phyloP scores from a whole-genome alignment of 345 rosid genomes.

The Lumnitzera littorea region DNA sequence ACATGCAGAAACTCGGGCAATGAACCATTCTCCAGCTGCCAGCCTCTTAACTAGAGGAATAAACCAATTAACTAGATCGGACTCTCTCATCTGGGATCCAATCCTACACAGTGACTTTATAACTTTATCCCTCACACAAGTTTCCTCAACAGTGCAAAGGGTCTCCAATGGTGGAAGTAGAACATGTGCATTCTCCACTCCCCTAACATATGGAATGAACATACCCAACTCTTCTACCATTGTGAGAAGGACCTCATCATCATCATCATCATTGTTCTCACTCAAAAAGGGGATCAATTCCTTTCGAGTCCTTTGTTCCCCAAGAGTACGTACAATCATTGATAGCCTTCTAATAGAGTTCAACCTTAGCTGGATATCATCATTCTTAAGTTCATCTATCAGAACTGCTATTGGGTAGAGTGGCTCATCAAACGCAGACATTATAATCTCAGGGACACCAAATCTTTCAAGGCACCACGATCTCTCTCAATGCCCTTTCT shows the following conservation, averaged over 20 bases:
- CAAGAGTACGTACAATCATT: slow-evolving; percentile 91
- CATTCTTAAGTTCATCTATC: slow-evolving; percentile 89
- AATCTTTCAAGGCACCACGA: too few species aligned
- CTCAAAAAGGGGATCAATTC: slow-evolving; percentile 84
- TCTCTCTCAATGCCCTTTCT: too few species aligned
- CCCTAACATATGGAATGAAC: slow-evolving; percentile 87
- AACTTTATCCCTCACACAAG: slow-evolving; percentile 87
- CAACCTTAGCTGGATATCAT: slow-evolving; percentile 88
- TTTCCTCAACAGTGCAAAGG: slow-evolving; percentile 85
- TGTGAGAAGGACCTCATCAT: slow-evolving; percentile 94
- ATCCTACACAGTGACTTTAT: slow-evolving; percentile 78
- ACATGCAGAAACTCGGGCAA: slow-evolving; percentile 88
- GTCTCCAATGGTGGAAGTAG: slow-evolving; percentile 79
- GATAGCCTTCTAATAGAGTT: slow-evolving; percentile 85
- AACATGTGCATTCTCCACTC: slow-evolving; percentile 72
- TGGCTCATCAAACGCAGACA: slow-evolving; percentile 85
- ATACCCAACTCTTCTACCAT: slow-evolving; percentile 90
- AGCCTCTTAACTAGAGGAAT: slow-evolving; percentile 85
- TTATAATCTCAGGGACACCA: slow-evolving; percentile 7
- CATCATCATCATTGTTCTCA: slow-evolving; percentile 94
- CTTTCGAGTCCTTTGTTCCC: slow-evolving; percentile 88
- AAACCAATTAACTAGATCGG: slow-evolving; percentile 65
- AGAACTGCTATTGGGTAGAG: slow-evolving; percentile 84
- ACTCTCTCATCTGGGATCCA: slow-evolving; percentile 89
- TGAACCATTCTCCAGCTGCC: slow-evolving; percentile 98